Conservation (phyloP, 345 rosid genomes). For the Pugionium dolabratum region DNA sequence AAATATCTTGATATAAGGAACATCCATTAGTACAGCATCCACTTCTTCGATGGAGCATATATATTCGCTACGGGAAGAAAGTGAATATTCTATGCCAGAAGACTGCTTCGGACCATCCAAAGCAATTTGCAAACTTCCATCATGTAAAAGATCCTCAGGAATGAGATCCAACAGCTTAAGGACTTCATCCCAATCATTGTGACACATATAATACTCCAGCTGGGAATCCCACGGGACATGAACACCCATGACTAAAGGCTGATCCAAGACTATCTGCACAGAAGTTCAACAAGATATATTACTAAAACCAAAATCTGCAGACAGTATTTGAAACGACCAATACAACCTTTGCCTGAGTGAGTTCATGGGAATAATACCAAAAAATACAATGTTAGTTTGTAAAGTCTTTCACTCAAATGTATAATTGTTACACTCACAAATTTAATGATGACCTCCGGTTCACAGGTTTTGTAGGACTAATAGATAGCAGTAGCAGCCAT, state of each 20-base stretch:
- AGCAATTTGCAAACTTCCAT: constrained; percentile 77
- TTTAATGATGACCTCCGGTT: constrained; percentile 11
- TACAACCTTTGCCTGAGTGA: constrained; percentile 2
- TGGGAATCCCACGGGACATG: constrained; percentile 94
- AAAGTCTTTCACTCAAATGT: constrained; percentile 26
- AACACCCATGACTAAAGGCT: constrained; percentile 90
- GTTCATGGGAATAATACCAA: background rate
- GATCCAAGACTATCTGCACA: constrained; percentile 92
- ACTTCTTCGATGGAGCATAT: constrained; percentile 71
- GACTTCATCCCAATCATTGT: constrained; percentile 94
- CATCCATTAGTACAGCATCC: constrained; percentile 74
- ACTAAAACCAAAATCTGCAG: constrained; percentile 21
- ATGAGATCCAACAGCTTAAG: constrained; percentile 69
- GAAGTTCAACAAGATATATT: constrained; percentile 33
- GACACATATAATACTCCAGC: constrained; percentile 80
- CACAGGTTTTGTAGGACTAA: constrained; percentile 13
- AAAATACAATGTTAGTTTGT: background rate
- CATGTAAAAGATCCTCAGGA: constrained; percentile 63
- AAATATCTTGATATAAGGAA: constrained; percentile 75
- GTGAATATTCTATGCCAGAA: constrained; percentile 46
- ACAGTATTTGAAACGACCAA: constrained; percentile 18
- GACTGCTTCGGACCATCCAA: constrained; percentile 62
- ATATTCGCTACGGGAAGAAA: constrained; percentile 54
- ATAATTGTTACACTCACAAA: constrained; percentile 16
- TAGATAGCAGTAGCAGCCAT: constrained; percentile 18